Conservation (phyloP, 2,329 filamentous ascomycete genomes). For the Sporothrix pallida region DNA sequence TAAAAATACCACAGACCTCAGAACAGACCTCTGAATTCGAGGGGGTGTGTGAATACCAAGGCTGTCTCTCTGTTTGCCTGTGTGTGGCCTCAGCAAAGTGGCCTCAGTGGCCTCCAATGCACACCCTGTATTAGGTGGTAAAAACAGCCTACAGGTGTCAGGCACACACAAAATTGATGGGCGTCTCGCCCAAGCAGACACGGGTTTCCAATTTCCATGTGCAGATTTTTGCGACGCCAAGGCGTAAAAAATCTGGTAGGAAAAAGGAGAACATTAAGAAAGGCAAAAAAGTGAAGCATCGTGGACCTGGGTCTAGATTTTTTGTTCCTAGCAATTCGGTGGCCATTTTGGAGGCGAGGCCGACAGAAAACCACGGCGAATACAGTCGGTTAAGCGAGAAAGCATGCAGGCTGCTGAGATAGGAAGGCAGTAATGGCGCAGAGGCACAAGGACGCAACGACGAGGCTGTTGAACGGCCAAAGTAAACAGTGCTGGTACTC, state of each 20-base stretch:
- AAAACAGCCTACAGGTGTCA: no score
- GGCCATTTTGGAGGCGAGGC: background rate
- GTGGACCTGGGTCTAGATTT: background rate
- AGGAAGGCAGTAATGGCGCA: constrained; percentile 3
- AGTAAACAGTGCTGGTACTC: background rate
- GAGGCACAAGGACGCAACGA: background rate
- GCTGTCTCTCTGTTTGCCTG: background rate
- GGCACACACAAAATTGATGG: background rate
- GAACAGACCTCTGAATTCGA: background rate
- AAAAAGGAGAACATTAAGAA: background rate
- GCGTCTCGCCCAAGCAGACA: constrained; percentile 16
- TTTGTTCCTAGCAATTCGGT: background rate
- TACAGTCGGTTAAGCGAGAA: background rate
- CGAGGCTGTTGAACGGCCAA: background rate
- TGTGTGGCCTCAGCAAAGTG: background rate
- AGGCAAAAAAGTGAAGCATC: background rate
- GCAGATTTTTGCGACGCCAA: constrained; percentile 2
- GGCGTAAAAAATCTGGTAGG: no score
- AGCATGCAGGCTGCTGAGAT: constrained; percentile 9
- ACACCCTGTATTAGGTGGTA: background rate
- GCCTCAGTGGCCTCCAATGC: background rate
- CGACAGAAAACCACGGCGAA: background rate
- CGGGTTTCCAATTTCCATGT: constrained; percentile 8
- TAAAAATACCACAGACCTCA: background rate
- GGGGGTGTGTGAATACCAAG: constrained; percentile 12